Percentiles rank a stretch among this genome's conserved stretches.
phyloP scores from a whole-genome alignment of 2,329 filamentous ascomycete species.

The Zymoseptoria pseudotritici region DNA sequence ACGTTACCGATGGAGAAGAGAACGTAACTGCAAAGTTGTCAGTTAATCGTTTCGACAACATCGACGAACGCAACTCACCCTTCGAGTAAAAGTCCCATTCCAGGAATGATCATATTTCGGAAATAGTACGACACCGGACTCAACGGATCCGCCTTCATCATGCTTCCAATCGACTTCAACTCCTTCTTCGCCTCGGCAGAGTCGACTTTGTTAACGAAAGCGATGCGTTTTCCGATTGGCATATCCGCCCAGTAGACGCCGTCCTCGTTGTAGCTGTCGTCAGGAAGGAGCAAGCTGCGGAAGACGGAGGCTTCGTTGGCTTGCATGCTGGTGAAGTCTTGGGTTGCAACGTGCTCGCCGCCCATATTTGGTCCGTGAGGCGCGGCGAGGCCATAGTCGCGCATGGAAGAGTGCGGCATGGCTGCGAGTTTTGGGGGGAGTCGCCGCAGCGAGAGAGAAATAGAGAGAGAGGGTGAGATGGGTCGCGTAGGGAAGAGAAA shows the following conservation, averaged over 20 bases:
- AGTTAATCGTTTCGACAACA: neutral
- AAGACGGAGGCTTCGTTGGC: conserved; percentile 58
- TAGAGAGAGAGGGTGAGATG: too few species aligned
- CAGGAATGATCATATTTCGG: conserved; percentile 82
- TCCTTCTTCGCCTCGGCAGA: conserved; percentile 62
- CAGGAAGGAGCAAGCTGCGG: conserved; percentile 72
- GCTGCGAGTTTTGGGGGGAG: neutral
- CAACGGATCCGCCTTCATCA: conserved; percentile 81
- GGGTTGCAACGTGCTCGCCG: conserved; percentile 38
- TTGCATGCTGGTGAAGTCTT: conserved; percentile 44
- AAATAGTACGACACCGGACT: conserved; percentile 82
- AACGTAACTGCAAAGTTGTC: conserved; percentile 57
- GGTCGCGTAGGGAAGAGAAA: neutral
- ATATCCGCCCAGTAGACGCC: conserved; percentile 93
- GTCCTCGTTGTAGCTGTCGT: conserved; percentile 75
- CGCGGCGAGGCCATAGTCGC: conserved; percentile 42
- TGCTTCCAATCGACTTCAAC: conserved; percentile 57
- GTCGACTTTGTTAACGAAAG: conserved; percentile 71
- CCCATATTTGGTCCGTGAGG: conserved; percentile 43
- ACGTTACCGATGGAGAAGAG: conserved; percentile 96
- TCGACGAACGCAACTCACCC: conserved; percentile 43
- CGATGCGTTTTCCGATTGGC: conserved; percentile 58
- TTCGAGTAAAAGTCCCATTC: conserved; percentile 85
- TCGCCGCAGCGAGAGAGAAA: neutral
- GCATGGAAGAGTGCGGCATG: conserved; percentile 32